Base-by-base conservation (phyloP, 257 asterid genomes). In the Datura wrightii region DNA sequence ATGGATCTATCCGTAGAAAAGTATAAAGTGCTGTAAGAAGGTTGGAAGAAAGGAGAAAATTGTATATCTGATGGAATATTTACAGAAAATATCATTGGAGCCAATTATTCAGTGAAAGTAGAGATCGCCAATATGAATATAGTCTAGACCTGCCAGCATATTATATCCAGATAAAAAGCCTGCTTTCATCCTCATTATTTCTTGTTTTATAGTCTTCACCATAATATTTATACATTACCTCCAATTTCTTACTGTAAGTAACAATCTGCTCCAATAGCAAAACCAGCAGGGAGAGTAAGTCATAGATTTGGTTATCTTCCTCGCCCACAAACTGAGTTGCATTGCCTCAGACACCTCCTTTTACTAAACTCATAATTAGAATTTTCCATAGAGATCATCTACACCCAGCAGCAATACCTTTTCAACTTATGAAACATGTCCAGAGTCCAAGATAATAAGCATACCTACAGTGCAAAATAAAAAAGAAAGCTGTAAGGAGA, bases 361-460 rank as follows among this genome's bases (percentile, higher is more conserved):
- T 65, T 65, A 65, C 42, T 42, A 65, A 65, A 34, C 44, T 65
- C 72, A 34, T 65, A 65, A 34, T 66, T 36, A 66, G 44, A 15
- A 15, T 66, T 66, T 66, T 14, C 48, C 50, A 10, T 6, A 37
- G 50, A 0, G 19, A 37, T 66, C 24, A 66, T 66, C 48, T 36
- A 37, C n/a, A 37, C 24, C 76, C 24, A 37, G 6, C 76, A 66
- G 48, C 50, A 66, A 66, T 66, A 37, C 76, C 24, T 14, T 48
- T 66, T 66, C 37, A 66, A 37, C 76, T 66, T 14, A 37, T 66
- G 76, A 36, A 66, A 66, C 48, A 6, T 66, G 76, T 66, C 6
- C 76, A 66, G 24, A 37, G 50, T 37, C 74, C 74, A 66, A 66
- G 10, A 66, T 66, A 37, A 66, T 66, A 37, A 66, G 76, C 76